phyloP scores from a whole-genome alignment of 2,329 filamentous ascomycete genomes.

The Exserohilum rostratum region DNA sequence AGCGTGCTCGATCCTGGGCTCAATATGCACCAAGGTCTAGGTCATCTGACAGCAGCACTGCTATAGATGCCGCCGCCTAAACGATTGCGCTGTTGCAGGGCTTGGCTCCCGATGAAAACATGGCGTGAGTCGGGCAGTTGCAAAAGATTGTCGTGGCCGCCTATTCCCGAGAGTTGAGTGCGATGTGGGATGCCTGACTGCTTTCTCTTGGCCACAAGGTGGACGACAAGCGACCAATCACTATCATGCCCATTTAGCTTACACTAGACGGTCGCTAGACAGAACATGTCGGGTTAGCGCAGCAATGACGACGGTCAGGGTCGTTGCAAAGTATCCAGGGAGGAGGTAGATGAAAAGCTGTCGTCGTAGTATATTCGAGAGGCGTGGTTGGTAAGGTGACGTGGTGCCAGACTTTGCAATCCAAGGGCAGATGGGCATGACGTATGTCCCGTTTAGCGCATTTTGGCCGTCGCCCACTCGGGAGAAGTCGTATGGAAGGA shows the following conservation, averaged over 20 bases:
- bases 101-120: not conserved
- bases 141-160: not conserved
- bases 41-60: not conserved
- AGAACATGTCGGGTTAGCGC: not conserved
- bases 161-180: not conserved
- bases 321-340: not conserved
- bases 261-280: not conserved
- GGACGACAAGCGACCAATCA: conserved; percentile 5
- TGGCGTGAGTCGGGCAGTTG: not conserved
- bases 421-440: conserved; percentile 14
- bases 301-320: not conserved
- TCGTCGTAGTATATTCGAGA: too few relatives aligned
- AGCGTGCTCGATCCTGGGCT: not conserved
- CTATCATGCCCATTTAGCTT: not conserved
- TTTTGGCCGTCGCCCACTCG: conserved; percentile 15
- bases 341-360: not conserved
- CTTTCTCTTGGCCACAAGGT: not conserved
- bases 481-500: conserved; percentile 13
- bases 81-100: not conserved
- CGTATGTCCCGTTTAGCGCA: conserved; percentile 24
- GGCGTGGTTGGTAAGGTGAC: not conserved
- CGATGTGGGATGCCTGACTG: not conserved
- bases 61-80: not conserved
- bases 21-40: not conserved
- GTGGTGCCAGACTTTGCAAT: not conserved